Conservation (phyloP, 345 rosid species). For the Citrus hindsii region DNA sequence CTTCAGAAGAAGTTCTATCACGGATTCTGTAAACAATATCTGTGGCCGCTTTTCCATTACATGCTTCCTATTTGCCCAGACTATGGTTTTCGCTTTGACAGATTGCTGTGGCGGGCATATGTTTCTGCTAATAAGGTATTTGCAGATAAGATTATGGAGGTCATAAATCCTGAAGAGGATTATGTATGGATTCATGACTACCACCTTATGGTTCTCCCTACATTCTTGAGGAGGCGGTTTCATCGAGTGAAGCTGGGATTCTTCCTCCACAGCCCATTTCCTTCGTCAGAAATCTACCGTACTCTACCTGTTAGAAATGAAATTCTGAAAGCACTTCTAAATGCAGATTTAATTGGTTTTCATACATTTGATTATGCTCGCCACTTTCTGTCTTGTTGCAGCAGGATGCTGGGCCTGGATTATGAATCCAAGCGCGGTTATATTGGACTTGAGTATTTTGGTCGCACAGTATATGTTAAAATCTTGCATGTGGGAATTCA, state of each 20-base stretch:
- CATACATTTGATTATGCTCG: conserved; percentile 54
- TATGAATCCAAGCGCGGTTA: conserved; percentile 50
- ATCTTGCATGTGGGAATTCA: conserved; percentile 49
- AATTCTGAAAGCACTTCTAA: conserved; percentile 37
- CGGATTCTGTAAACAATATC: conserved; percentile 45
- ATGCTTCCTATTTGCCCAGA: conserved; percentile 50
- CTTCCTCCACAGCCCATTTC: conserved; percentile 52
- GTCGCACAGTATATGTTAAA: conserved; percentile 44
- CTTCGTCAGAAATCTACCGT: conserved; percentile 47
- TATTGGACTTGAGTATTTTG: conserved; percentile 47
- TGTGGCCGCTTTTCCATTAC: conserved; percentile 53
- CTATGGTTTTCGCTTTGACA: conserved; percentile 39
- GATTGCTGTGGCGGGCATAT: conserved; percentile 42
- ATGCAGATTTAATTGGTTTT: conserved; percentile 48
- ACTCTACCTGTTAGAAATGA: conserved; percentile 48
- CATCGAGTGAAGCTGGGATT: conserved; percentile 47
- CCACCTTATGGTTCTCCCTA: conserved; percentile 50
- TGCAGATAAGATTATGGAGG: conserved; percentile 45
- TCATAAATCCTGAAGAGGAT: conserved; percentile 41
- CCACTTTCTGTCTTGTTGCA: conserved; percentile 46
- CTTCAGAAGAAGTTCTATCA: conserved; percentile 40
- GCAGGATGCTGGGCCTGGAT: conserved; percentile 48
- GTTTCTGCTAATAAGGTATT: conserved; percentile 49
- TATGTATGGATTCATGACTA: conserved; percentile 54
- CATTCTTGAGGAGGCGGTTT: conserved; percentile 40